Base-by-base conservation (phyloP, 2,329 filamentous ascomycete genomes). In the Trichoderma arundinaceum region DNA sequence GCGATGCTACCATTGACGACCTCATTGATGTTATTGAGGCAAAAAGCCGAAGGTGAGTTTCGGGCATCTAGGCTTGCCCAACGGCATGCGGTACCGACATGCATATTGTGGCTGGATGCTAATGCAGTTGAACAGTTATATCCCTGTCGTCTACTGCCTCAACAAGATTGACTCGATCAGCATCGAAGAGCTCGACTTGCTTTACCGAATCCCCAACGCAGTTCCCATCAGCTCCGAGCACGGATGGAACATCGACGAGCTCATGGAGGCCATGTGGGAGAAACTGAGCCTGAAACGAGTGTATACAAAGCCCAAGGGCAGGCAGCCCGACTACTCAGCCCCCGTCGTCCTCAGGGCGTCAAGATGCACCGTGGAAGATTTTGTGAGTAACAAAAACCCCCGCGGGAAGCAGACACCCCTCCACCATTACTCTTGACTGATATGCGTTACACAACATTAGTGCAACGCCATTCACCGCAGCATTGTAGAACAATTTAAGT, bases 141-240 rank as follows among this genome's bases (percentile, higher is more conserved):
- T 99, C 70, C 95, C 95, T n/a, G 95, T 98, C 69, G 92, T 99
- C 63, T 99, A 99, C 81, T 95, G 96, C 48, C 85, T 99, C 73
- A 99, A 99, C 86, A 99, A 99, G 84, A 99, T 99, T 72, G 95
- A 99, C 79, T 88, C 94, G 64, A 98, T 99, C 77, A 94, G 92
- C 59, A 98, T 99, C 72, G 94, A 99, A 80, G 95, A 99, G 80
- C 85, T 99, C 68, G 95, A 99, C 79, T 82, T 99, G 68, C 84
- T 99, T 33, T 98, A 99, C 81, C 90, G 94, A 48, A 99, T 99
- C 71, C 95, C 95, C 56, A 96, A 98, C 76, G 93, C 95, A 13
- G 95, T 95, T 67, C 95, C 95, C 33, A 98, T 99, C 80, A 97
- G 94, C 77, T 95, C 94, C 38, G 95, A 99, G 80, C 90, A 94